These are phyloP conservation scores for Amauroascus verrucosus DNA, from an alignment of 2,329 filamentous ascomycete genomes.

Conservation along the genomic window DNA sequence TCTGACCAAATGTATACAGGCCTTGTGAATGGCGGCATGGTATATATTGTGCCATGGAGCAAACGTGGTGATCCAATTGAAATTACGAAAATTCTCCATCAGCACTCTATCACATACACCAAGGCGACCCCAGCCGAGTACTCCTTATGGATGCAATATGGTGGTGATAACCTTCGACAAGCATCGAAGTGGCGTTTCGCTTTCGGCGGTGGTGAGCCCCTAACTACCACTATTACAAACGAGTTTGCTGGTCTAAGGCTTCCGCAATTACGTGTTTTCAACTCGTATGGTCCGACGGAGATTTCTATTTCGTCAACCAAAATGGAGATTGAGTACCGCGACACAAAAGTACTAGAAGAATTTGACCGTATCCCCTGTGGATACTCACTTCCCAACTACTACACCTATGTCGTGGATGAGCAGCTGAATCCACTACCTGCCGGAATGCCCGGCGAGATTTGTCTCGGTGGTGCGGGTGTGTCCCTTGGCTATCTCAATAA, in stretches of 20 bases:
- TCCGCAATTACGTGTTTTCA: conserved; percentile 11
- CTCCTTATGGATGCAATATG: conserved; percentile 15
- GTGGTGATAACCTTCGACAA: conserved; percentile 13
- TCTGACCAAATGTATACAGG: conserved; percentile 17
- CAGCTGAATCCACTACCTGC: conserved; percentile 29
- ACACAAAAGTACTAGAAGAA: not conserved
- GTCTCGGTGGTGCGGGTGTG: conserved; percentile 24
- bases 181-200: conserved; percentile 16
- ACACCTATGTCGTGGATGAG: conserved; percentile 33
- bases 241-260: conserved; percentile 14
- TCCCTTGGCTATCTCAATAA: conserved; percentile 15
- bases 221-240: conserved; percentile 7
- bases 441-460: conserved; percentile 35
- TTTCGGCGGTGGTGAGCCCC: conserved; percentile 18
- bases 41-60: conserved; percentile 15
- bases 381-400: conserved; percentile 26
- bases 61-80: conserved; percentile 18
- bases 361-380: conserved; percentile 16
- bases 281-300: conserved; percentile 20
- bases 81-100: conserved; percentile 16
- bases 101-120: conserved; percentile 18
- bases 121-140: conserved; percentile 21
- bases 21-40: conserved; percentile 17
- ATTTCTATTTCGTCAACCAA: not conserved
- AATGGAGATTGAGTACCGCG: not conserved